Evolutionary conservation across 129 eudicot genomes (phyloP).

Genomic region (Sambucus nigra): DNA sequence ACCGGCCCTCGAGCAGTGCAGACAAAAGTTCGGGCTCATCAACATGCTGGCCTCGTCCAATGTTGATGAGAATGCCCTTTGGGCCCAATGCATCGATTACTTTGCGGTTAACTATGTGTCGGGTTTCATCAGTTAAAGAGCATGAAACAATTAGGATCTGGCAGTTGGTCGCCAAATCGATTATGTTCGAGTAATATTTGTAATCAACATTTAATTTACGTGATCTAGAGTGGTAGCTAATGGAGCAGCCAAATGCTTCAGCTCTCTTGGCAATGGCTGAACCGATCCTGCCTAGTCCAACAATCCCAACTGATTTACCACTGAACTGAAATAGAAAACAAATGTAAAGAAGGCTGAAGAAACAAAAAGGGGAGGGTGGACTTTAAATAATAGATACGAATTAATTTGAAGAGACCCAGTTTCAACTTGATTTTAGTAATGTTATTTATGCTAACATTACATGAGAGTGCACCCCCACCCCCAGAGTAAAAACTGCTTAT

Average conservation of each 20-base stretch:
- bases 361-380: no score
- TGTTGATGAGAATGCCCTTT: constrained; percentile 21
- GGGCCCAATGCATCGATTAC: constrained; percentile 23
- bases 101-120: constrained; percentile 16
- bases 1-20: constrained; percentile 20
- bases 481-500: no score
- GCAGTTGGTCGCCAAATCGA: constrained; percentile 22
- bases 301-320: constrained; percentile 22
- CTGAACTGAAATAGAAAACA: constrained; percentile 25
- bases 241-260: constrained; percentile 24
- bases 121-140: constrained; percentile 16
- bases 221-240: constrained; percentile 21
- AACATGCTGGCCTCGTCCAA: constrained; percentile 20
- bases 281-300: constrained; percentile 23
- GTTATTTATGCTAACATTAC: no score
- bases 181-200: constrained; percentile 13
- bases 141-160: constrained; percentile 19
- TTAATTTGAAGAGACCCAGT: no score
- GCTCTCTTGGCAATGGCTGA: constrained; percentile 18
- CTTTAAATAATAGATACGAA: no score
- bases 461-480: no score
- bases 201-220: constrained; percentile 8
- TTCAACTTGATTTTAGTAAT: no score
- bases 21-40: constrained; percentile 24
- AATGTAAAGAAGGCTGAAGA: no score